Base-by-base conservation (phyloP, 345 rosid genomes). In the Hypericum perforatum region DNA sequence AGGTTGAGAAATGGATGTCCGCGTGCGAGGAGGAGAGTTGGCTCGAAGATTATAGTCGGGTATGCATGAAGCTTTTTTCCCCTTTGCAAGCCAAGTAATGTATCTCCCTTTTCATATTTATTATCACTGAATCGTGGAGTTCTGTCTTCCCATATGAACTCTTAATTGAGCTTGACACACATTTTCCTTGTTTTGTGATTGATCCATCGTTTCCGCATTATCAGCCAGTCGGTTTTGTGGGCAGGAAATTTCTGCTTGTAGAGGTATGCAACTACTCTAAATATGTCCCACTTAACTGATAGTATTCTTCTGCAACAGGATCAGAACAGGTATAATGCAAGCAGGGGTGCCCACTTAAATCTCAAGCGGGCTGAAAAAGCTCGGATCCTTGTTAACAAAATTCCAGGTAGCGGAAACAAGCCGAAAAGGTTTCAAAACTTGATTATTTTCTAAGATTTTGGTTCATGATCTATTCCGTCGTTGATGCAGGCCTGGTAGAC, bases 11-110 rank as follows among this genome's bases (percentile, higher is more conserved):
- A 71, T 92, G 98, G 98, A 92, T 84, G 97, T 85, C 85, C 44
- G 94, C 95, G 65, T 92, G 95, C 70, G 98, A 92, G 78, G 98
- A 92, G 79, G 98, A 92, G 80, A 92, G 94, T 65, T 92, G 98
- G 98, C 87, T 92, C 22, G 98, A 92, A 60, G 98, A 92, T 60
- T 92, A 92, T 66, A 89, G 79, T 58, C 77, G 97, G 87, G 98
- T 88, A 77, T 9, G 13, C 61, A 43, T 39, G 9, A 39, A 22
- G 32, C 58, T 11, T 49, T 42, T 16, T 29, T 40, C 15, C 43
- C 56, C 45, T 15, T 45, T 11, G 41, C 11, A 6, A 12, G 15
- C 15, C n/a, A 7, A 45, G 48, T 11, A 45, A 12, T 45, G 6
- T 11, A 8, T 38, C 14, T 10, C 5, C 14, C 1, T 32, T 11